These are phyloP conservation scores for Pleomassaria siparia DNA, from an alignment of 2,329 filamentous ascomycete species.

Conservation along the genomic window DNA sequence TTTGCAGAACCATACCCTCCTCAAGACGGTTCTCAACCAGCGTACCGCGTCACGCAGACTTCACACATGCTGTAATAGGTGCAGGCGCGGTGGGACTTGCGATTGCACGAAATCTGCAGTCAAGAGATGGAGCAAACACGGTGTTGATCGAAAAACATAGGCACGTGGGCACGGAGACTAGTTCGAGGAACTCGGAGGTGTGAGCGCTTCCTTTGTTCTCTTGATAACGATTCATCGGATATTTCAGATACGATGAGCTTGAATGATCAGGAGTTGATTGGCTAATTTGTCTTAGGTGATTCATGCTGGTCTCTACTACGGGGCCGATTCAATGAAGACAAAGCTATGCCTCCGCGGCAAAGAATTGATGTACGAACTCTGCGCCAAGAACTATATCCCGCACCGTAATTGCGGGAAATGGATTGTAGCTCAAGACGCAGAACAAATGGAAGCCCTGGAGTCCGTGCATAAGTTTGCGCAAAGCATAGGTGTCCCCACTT, in stretches of 20 bases:
- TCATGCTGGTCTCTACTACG: slow-evolving; percentile 93
- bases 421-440: slow-evolving; percentile 79
- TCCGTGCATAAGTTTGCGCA: slow-evolving; percentile 57
- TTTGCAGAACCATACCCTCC: neutral
- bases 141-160: slow-evolving; percentile 80
- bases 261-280: neutral
- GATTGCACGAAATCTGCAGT: slow-evolving; percentile 71
- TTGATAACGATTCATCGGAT: too few species aligned
- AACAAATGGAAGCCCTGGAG: slow-evolving; percentile 66
- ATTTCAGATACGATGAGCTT: neutral
- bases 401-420: slow-evolving; percentile 83
- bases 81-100: slow-evolving; percentile 79
- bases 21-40: slow-evolving; percentile 28
- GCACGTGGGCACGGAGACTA: slow-evolving; percentile 79
- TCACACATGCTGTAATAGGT: slow-evolving; percentile 68
- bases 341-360: slow-evolving; percentile 77
- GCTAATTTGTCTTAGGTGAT: slow-evolving; percentile 63
- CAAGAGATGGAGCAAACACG: slow-evolving; percentile 62
- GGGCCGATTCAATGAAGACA: slow-evolving; percentile 74
- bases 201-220: slow-evolving; percentile 4
- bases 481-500: slow-evolving; percentile 65
- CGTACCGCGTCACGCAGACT: slow-evolving; percentile 52
- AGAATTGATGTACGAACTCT: slow-evolving; percentile 76
- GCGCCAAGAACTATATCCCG: slow-evolving; percentile 65
- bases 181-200: slow-evolving; percentile 84